These are phyloP conservation scores for Colletotrichum tropicale DNA, from an alignment of 2,329 filamentous ascomycete genomes.

Conservation along the genomic window DNA sequence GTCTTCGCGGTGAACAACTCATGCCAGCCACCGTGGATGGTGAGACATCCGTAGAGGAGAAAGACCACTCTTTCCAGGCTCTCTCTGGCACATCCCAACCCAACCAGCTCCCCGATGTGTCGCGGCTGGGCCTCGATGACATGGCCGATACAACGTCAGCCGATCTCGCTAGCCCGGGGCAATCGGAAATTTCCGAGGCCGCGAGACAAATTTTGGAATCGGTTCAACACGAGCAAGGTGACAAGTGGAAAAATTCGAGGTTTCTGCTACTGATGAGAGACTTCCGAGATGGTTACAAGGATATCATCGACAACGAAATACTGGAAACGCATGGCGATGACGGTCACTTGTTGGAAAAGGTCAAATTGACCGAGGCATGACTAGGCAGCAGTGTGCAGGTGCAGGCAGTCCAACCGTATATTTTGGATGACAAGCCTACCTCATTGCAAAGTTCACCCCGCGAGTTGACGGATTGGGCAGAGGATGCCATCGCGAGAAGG, in stretches of 20 bases:
- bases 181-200: constrained; percentile 42
- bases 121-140: background rate
- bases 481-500: background rate
- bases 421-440: background rate
- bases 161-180: background rate
- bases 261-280: constrained; percentile 50
- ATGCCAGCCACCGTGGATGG: background rate
- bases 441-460: background rate
- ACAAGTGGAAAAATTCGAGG: constrained; percentile 52
- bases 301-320: constrained; percentile 47
- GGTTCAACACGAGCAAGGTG: constrained; percentile 47
- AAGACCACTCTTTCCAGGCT: background rate
- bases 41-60: background rate
- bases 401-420: too few relatives aligned
- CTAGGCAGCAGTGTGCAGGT: background rate
- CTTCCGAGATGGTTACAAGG: constrained; percentile 48
- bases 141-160: background rate
- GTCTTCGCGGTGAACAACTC: background rate
- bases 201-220: constrained; percentile 46
- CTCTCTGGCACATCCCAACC: background rate
- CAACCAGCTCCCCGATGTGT: background rate
- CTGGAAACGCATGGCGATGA: constrained; percentile 26
- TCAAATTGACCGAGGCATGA: background rate
- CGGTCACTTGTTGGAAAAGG: background rate
- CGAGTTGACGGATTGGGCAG: background rate